Percentiles rank a stretch among this genome's conserved stretches.
Conservation (phyloP, 108 stramenopile species). For the Skeletonema tropicum region DNA sequence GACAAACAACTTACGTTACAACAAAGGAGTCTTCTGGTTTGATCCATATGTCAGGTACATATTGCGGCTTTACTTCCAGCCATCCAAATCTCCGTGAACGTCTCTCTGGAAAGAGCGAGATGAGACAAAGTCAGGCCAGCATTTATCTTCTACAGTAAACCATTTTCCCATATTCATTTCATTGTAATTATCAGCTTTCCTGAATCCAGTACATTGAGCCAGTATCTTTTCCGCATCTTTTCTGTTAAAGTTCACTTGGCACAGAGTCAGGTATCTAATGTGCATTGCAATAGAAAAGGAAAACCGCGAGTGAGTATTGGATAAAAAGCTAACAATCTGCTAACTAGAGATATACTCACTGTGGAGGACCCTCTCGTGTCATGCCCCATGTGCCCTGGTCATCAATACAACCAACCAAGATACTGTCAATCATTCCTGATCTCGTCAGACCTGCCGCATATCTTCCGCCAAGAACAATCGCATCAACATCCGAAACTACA, state of each 20-base stretch:
- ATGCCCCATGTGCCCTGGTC: constrained; percentile 24
- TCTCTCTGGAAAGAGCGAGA: constrained; percentile 59
- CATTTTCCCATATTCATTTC: constrained; percentile 63
- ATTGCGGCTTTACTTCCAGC: constrained; percentile 62
- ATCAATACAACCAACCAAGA: constrained; percentile 74
- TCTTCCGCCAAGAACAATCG: constrained; percentile 46
- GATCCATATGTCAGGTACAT: constrained; percentile 48
- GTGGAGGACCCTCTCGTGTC: constrained; percentile 1
- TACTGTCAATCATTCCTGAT: constrained; percentile 50
- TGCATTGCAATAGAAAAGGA: neutral
- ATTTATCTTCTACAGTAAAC: constrained; percentile 53
- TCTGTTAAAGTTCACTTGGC: constrained; percentile 56
- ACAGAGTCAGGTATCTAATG: constrained; percentile 52
- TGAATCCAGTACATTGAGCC: constrained; percentile 57
- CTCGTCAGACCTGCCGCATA: constrained; percentile 18
- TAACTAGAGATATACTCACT: neutral
- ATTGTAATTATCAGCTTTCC: constrained; percentile 35
- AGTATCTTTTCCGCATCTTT: constrained; percentile 29
- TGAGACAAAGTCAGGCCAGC: constrained; percentile 75
- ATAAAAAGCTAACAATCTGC: neutral
- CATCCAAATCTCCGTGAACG: constrained; percentile 49
- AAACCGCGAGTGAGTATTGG: neutral
- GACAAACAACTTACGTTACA: constrained; percentile 30
- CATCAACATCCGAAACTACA: constrained; percentile 67
- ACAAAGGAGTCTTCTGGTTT: constrained; percentile 81